phyloP scores from a whole-genome alignment of 2,329 filamentous ascomycete genomes.

The Phyllosticta paracitricarpa region DNA sequence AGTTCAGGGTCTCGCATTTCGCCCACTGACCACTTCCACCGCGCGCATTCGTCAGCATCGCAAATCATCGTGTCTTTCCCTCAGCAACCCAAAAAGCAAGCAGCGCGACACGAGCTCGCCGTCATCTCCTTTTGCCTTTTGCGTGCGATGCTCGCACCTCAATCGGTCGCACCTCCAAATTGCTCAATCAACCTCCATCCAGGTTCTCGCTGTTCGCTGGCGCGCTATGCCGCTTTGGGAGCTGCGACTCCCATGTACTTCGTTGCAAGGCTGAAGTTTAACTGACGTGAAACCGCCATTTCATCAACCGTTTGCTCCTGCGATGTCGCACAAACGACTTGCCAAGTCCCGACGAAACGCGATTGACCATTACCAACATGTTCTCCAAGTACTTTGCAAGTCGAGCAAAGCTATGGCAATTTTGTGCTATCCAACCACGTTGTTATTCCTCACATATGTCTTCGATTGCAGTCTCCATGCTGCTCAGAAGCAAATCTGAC shows the following conservation, averaged over 20 bases:
- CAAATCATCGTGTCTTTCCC: not conserved
- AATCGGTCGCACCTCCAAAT: not conserved
- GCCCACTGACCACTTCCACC: too few species aligned
- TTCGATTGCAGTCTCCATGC: not conserved
- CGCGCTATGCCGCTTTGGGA: not conserved
- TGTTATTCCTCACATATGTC: not conserved
- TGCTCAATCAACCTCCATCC: not conserved
- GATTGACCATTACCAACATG: not conserved
- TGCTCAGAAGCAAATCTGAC: not conserved
- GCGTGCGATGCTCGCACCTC: not conserved
- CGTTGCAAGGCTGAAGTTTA: not conserved
- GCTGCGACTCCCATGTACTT: not conserved
- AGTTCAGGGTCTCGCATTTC: too few species aligned
- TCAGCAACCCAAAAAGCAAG: too few species aligned
- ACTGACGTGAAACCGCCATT: not conserved
- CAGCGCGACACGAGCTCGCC: not conserved
- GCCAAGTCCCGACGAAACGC: not conserved
- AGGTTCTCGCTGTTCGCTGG: not conserved
- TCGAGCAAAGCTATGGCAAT: not conserved
- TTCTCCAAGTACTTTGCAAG: too few species aligned
- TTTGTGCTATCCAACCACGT: not conserved
- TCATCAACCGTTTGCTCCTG: not conserved
- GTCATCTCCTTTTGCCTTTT: not conserved
- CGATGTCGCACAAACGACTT: not conserved
- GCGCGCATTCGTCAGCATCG: not conserved